Base-by-base conservation (phyloP, 2,329 filamentous ascomycete species). In the Coniochaeta sp. region DNA sequence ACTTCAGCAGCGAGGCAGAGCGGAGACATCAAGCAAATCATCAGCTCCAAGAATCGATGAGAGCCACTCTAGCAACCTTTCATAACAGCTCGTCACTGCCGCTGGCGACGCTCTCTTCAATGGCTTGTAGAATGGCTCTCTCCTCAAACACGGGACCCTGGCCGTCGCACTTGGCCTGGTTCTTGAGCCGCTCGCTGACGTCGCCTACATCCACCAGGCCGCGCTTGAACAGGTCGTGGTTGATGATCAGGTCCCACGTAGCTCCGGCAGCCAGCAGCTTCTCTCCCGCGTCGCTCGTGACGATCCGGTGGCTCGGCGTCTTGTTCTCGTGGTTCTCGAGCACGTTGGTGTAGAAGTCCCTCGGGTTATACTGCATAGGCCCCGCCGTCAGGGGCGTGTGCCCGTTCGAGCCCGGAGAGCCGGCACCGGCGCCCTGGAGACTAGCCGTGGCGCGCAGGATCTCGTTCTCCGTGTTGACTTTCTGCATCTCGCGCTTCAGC, bases 91-190 rank as follows among this genome's bases (percentile, higher is more conserved):
- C 90, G 72, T 96, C 91, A 54, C 85, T 89, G 19, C 89, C 89
- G 66, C 85, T 87, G 24, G 87, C 86, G 33, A 89, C 87, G 69
- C 91, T 93, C 67, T 89, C 83, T 72, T 91, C 84, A 64, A 98
- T 93, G 17, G 90, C 91, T 63, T 80, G 77, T 50, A 86, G 73
- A 17, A 98, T 88, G 52, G 85, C 84, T 26, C 82, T 77, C 72
- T 96, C 93, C 63, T 89, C 87, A 67, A 96, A 96, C 44, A 95
- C 92, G 1, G 93, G 93, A 0, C 93, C 89, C 70, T 91, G 88
- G 1, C 92, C 93, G 73, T 97, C 90, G 71, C 92, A 96, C 68
- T 87, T 85, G 19, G 91, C 90, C 67, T 84, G 77, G 19, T 81
- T 79, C 76, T 91, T 93, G 59, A 98, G 77, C 14, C 86, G 80